Conservation (phyloP, 2,329 filamentous ascomycete genomes). For the Bisporella sp. region DNA sequence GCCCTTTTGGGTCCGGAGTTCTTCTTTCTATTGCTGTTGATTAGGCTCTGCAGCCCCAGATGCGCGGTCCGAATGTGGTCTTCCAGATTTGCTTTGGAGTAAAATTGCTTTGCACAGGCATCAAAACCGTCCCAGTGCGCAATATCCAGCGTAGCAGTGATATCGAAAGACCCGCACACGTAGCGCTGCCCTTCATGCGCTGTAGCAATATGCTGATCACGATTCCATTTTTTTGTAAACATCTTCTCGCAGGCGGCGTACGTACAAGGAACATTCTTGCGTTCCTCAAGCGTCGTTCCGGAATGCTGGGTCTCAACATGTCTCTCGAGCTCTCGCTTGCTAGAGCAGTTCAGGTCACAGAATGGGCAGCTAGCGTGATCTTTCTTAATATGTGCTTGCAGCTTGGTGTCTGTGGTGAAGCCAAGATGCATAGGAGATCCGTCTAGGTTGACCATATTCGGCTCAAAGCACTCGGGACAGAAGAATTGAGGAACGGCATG, state of each 20-base stretch:
- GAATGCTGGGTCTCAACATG: constrained; percentile 77
- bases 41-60: constrained; percentile 47
- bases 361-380: constrained; percentile 71
- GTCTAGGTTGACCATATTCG: constrained; percentile 27
- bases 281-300: constrained; percentile 50
- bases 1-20: background rate
- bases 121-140: constrained; percentile 55
- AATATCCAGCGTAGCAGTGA: constrained; percentile 50
- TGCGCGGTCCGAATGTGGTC: constrained; percentile 82
- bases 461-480: constrained; percentile 63
- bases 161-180: constrained; percentile 66
- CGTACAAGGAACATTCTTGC: constrained; percentile 60
- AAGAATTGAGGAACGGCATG: constrained; percentile 68
- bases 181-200: constrained; percentile 73
- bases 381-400: constrained; percentile 66
- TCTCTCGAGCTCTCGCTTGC: constrained; percentile 60
- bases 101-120: constrained; percentile 70
- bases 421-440: constrained; percentile 39
- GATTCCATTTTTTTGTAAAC: constrained; percentile 79
- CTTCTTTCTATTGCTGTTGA: constrained; percentile 31
- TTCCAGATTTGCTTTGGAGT: constrained; percentile 70
- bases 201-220: constrained; percentile 70
- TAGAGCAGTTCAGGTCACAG: constrained; percentile 63
- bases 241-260: constrained; percentile 62
- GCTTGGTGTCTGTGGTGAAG: constrained; percentile 65